These are phyloP conservation scores for Beauveria australis DNA, from an alignment of 2,329 filamentous ascomycete species.

Conservation along the genomic window DNA sequence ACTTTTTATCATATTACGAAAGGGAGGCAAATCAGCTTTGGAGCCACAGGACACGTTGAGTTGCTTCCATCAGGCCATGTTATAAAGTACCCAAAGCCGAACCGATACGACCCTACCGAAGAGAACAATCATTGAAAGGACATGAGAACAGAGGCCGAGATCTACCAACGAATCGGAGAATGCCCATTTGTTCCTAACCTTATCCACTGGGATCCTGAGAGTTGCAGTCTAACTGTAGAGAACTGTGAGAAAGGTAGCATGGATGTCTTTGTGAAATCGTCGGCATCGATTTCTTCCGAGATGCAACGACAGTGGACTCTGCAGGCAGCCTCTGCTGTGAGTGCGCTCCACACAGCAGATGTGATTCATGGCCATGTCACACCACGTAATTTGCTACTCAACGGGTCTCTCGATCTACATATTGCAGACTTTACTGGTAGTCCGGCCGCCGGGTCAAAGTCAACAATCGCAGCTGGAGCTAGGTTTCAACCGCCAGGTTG, in stretches of 20 bases:
- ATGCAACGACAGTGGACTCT: conserved; percentile 22
- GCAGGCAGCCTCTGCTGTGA: conserved; percentile 25
- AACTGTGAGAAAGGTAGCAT: conserved; percentile 20
- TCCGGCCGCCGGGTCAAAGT: conserved; percentile 19
- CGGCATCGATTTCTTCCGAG: conserved; percentile 9
- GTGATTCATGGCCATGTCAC: conserved; percentile 33
- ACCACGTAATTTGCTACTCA: conserved; percentile 30
- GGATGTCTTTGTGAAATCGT: conserved; percentile 15
- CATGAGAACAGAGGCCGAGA: conserved; percentile 17
- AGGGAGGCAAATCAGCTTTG: conserved; percentile 13
- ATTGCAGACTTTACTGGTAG: conserved; percentile 30
- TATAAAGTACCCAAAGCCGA: conserved; percentile 16
- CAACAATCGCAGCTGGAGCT: conserved; percentile 16
- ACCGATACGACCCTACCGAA: conserved; percentile 11
- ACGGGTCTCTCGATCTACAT: conserved; percentile 24
- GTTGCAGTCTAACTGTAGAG: conserved; percentile 20
- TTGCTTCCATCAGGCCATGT: conserved; percentile 17
- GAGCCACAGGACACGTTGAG: conserved; percentile 16
- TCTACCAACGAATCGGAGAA: conserved; percentile 18
- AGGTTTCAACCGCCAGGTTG: conserved; percentile 19
- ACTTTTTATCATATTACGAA: conserved; percentile 18
- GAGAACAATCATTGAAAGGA: conserved; percentile 9
- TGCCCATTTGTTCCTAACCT: conserved; percentile 17
- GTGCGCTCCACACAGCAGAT: conserved; percentile 25
- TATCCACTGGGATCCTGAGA: conserved; percentile 17